Evolutionary conservation across 2,329 filamentous ascomycete genomes (phyloP), one percentile per base, ranked within the genome.

Genomic region (Malbranchea zuffiana): DNA sequence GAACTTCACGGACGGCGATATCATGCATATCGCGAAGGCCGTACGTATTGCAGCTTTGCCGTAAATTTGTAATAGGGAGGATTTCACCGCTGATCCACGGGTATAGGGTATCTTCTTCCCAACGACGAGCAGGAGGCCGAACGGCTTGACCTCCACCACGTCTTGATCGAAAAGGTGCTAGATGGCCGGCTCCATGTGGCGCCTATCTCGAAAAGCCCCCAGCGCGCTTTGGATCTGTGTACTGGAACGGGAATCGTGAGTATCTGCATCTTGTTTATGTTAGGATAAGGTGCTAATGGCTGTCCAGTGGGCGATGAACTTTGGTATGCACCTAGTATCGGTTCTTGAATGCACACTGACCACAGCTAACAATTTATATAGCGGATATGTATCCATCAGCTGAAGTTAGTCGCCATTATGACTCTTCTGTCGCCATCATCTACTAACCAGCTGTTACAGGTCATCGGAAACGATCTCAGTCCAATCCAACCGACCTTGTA

Each of bases 391-490:
- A 47, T 18, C 51, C 51, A 12, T 44, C 40, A 17, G 46, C 51
- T 11, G 34, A 51, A 31, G 46, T 52, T 37, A 17, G 19, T 16
- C 20, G 3, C 5, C 20, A 11, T 7, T 25, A 6, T 25, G 24
- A 26, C 13, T 26, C 24, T 26, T 11, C 24, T 26, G 13, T 26
- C 24, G 24, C n/a, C 24, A 11, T 20, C 21, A 16, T 28, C 5
- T 15, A 34, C 6, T 26, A 17, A 26, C n/a, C 26, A 17, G 8
- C 6, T 8, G 17, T 21, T 41, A 32, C 29, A 49, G 45, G 44
- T 49, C n/a, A 39, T 49, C 35, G 53, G 52, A 6, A 54, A 51
- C 18, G 53, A 56, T 40, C 37, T 55, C 11, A 53, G 49, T 29
- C 53, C 52, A 10, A 42, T 33, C 10, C 42, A 44, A 16, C 42